These are phyloP conservation scores for Solanum stenotomum DNA, from an alignment of 257 asterid species.

Conservation along the genomic window DNA sequence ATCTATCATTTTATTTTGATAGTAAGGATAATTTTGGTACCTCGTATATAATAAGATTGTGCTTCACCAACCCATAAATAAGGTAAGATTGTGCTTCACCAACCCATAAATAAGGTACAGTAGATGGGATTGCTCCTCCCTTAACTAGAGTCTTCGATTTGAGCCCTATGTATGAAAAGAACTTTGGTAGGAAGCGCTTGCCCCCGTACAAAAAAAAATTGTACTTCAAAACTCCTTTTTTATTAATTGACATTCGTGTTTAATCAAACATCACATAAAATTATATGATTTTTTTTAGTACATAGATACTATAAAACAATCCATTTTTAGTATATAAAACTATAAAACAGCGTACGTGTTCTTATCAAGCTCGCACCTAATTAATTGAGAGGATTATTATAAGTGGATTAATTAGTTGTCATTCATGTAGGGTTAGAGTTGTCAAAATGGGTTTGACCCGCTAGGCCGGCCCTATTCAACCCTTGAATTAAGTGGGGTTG, in stretches of 20 bases:
- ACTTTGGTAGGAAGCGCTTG: too few relatives aligned
- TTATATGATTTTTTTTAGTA: not conserved
- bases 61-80: too few relatives aligned
- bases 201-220: too few relatives aligned
- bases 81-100: not conserved
- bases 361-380: not conserved
- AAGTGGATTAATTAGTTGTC: not conserved
- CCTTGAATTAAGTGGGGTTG: too few relatives aligned
- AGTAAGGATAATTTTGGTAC: not conserved
- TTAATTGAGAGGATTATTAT: not conserved
- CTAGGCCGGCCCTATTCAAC: too few relatives aligned
- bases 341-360: not conserved
- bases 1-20: not conserved
- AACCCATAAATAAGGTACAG: too few relatives aligned
- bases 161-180: too few relatives aligned
- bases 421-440: too few relatives aligned
- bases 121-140: too few relatives aligned
- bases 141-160: too few relatives aligned
- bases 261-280: not conserved
- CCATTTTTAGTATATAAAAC: not conserved
- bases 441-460: too few relatives aligned
- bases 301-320: not conserved
- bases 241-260: not conserved
- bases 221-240: not conserved
- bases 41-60: not conserved